Percentiles rank a stretch among this genome's conserved stretches.
Evolutionary conservation across 768 basidiomycete genomes (phyloP).

Genomic region (Pleurotus giganteus): DNA sequence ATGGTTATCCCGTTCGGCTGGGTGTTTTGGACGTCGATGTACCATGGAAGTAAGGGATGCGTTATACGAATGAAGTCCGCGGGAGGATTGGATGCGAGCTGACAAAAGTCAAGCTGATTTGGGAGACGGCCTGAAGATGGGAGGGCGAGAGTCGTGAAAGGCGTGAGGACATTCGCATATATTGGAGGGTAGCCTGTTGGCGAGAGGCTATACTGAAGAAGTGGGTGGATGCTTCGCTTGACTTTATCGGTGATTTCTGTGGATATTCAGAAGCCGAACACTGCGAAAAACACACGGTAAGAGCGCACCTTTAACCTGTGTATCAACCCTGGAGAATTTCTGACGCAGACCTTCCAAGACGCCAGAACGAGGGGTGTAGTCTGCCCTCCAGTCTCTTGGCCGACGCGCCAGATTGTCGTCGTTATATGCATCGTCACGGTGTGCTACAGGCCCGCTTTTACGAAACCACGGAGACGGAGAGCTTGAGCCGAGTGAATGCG

Average conservation of each 20-base stretch:
- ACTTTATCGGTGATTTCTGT: constrained; percentile 9
- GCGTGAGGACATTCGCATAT: constrained; percentile 6
- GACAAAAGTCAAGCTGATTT: constrained; percentile 32
- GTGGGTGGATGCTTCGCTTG: constrained; percentile 4
- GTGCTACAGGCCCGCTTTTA: background rate
- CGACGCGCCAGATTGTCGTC: constrained; percentile 14
- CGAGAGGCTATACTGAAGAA: constrained; percentile 2
- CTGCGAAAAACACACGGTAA: background rate
- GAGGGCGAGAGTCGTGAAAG: constrained; percentile 10
- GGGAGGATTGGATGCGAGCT: constrained; percentile 40
- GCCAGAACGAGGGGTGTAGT: constrained; percentile 15
- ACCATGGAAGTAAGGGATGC: constrained; percentile 47
- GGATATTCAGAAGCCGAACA: background rate
- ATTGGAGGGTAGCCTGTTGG: constrained; percentile 2
- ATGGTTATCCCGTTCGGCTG: constrained; percentile 40
- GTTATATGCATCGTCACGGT: constrained; percentile 11
- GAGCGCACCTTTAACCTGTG: constrained; percentile 2
- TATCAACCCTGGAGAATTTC: constrained; percentile 6
- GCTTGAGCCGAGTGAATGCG: background rate
- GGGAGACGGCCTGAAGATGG: constrained; percentile 1
- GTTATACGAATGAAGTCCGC: constrained; percentile 42
- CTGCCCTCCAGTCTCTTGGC: constrained; percentile 18
- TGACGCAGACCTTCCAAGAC: constrained; percentile 12
- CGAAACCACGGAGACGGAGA: background rate
- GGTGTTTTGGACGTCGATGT: constrained; percentile 38